These are phyloP conservation scores for Pestalotiopsis sp. DNA, from an alignment of 2,329 filamentous ascomycete species.

Conservation along the genomic window DNA sequence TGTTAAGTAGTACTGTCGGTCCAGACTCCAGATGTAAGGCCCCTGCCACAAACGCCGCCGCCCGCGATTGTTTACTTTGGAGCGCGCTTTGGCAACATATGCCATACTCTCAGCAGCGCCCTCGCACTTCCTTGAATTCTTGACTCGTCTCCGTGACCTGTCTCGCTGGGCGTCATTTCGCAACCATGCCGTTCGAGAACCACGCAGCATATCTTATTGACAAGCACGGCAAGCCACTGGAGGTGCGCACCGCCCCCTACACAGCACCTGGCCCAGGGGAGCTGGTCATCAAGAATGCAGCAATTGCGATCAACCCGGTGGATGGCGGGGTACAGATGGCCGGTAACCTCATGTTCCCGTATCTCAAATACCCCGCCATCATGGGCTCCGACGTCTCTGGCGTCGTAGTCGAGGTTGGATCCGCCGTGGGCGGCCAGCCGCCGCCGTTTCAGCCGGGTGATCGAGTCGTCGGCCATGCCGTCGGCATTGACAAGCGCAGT, in stretches of 20 bases:
- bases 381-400: conserved; percentile 58
- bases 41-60: too few species aligned
- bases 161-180: too few species aligned
- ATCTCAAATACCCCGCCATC: conserved; percentile 36
- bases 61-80: too few species aligned
- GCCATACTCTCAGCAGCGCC: too few species aligned
- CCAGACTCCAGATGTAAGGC: too few species aligned
- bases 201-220: conserved; percentile 1
- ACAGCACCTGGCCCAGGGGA: conserved; percentile 20
- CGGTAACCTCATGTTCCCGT: conserved; percentile 20
- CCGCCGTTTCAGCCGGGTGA: conserved; percentile 50
- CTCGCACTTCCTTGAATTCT: too few species aligned
- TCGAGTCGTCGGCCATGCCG: conserved; percentile 51
- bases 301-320: conserved; percentile 57
- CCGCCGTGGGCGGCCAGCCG: conserved; percentile 41
- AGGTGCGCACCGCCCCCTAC: conserved; percentile 5
- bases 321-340: conserved; percentile 54
- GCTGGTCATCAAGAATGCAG: conserved; percentile 33
- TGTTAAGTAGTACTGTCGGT: too few species aligned
- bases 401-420: conserved; percentile 52
- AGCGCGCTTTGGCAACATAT: too few species aligned
- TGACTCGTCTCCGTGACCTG: too few species aligned
- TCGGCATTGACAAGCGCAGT: conserved; percentile 36
- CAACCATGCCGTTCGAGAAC: background rate
- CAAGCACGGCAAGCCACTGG: background rate